Base-by-base conservation (phyloP, 2,329 filamentous ascomycete genomes). In the Aspergillus sp. region DNA sequence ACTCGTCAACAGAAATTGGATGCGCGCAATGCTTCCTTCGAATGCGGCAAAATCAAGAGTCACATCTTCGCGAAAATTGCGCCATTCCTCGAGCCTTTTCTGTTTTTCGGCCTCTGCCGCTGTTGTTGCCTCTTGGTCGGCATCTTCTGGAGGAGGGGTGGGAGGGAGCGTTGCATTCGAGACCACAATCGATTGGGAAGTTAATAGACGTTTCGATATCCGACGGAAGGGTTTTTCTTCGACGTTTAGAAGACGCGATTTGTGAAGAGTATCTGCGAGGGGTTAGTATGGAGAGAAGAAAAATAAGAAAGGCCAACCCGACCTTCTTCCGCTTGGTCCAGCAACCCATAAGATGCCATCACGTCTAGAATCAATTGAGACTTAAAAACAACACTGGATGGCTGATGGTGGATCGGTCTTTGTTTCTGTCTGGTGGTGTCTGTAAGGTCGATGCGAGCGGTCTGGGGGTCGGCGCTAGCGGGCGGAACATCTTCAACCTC, bases 151-250 rank as follows among this genome's bases (percentile, higher is more conserved):
- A 3, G 85, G 84, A 38, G 85, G 85, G 2, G 85, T 86, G 12
- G 78, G 76, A 5, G 81, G 73, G 31, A 78, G 74, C 31, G 79
- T 75, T 35, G 73, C 75, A 37, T 74, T 73, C 42, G 67, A 70
- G 46, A 75, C 71, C 12, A 86, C 74, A 28, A 88, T 75, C 13
- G 84, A 81, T 42, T 82, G 80, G 11, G 86, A 79, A 19, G 79
- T 77, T 5, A 88, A 76, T 7, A 97, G 79, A 29, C 87, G 85
- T 68, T 90, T 90, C 19, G 87, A 88, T 47, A 96, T 82, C 48
- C 90, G 85, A 65, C 88, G 88, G 73, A 95, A 96, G 1, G 90
- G 89, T 46, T 90, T 90, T 62, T 95, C 88, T 73, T 97, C 91
- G 48, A 96, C 85, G 51, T 88, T 87, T 32, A 96, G 79, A 4